Evolutionary conservation across 1,284 basidiomycete genomes (phyloP).

Genomic region (Sanguinoderma infundibulare): DNA sequence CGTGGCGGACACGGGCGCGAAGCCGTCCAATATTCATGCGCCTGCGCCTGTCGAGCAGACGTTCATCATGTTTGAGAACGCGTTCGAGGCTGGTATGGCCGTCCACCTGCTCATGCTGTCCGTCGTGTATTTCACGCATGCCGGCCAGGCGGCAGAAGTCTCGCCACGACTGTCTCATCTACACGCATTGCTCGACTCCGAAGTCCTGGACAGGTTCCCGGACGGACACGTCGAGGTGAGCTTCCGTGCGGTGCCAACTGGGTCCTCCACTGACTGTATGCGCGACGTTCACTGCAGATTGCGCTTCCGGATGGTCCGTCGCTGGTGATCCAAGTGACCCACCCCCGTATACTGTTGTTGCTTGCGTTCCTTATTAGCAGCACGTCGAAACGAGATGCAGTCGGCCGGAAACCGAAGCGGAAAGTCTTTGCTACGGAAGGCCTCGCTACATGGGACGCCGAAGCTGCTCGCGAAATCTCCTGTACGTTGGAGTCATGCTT

Average conservation of each 20-base stretch:
- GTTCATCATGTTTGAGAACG: slow-evolving; percentile 40
- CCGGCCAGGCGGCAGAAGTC: slow-evolving; percentile 49
- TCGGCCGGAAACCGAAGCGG: slow-evolving; percentile 73
- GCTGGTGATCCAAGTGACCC: slow-evolving; percentile 62
- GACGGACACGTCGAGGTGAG: slow-evolving; percentile 56
- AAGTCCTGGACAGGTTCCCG: slow-evolving; percentile 50
- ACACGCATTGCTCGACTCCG: slow-evolving; percentile 66
- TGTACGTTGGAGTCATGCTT: slow-evolving; percentile 26
- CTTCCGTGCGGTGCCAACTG: background rate
- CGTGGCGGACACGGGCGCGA: background rate
- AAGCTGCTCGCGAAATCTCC: slow-evolving; percentile 44
- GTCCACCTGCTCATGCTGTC: slow-evolving; percentile 60
- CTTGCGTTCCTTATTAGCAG: slow-evolving; percentile 70
- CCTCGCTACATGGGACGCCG: slow-evolving; percentile 53
- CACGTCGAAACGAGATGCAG: slow-evolving; percentile 68
- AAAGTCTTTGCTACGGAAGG: slow-evolving; percentile 71
- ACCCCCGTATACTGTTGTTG: slow-evolving; percentile 65
- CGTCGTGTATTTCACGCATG: slow-evolving; percentile 61
- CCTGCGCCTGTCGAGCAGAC: slow-evolving; percentile 25
- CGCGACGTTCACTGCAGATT: slow-evolving; percentile 34
- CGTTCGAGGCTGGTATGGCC: slow-evolving; percentile 50
- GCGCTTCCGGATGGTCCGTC: slow-evolving; percentile 41
- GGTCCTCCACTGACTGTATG: slow-evolving; percentile 1
- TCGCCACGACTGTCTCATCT: slow-evolving; percentile 55
- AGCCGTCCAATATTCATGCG: slow-evolving; percentile 1